Conservation (phyloP, 768 basidiomycete species). For the Rhizopogon vulgaris region DNA sequence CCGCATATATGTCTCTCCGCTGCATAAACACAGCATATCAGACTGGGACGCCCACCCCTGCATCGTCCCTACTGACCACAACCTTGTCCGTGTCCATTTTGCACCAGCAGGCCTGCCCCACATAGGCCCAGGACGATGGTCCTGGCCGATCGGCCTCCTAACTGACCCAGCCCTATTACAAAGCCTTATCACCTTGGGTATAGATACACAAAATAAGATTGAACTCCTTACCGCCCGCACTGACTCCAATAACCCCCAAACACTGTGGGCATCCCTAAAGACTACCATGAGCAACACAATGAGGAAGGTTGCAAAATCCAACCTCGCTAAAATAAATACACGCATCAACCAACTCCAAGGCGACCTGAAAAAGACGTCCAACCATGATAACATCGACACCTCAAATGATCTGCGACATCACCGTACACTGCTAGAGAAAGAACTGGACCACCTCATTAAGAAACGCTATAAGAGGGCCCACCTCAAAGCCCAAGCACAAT, state of each 20-base stretch:
- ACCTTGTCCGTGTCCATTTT: background rate
- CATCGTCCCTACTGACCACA: background rate
- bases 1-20: background rate
- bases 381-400: background rate
- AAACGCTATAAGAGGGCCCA: background rate
- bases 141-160: background rate
- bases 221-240: background rate
- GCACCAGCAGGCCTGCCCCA: background rate
- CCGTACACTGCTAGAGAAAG: background rate
- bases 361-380: background rate
- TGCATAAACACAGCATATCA: background rate
- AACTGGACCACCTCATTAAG: constrained; percentile 3
- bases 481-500: background rate
- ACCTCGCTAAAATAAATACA: background rate
- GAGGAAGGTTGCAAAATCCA: background rate
- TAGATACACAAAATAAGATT: background rate
- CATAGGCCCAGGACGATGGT: background rate
- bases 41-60: background rate
- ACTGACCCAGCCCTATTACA: no score
- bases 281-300: background rate
- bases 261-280: constrained; percentile 7
- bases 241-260: constrained; percentile 6
- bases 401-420: background rate
- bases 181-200: no score
- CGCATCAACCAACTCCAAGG: background rate